phyloP scores from a whole-genome alignment of 257 asterid genomes.

The Penstemon davidsonii region DNA sequence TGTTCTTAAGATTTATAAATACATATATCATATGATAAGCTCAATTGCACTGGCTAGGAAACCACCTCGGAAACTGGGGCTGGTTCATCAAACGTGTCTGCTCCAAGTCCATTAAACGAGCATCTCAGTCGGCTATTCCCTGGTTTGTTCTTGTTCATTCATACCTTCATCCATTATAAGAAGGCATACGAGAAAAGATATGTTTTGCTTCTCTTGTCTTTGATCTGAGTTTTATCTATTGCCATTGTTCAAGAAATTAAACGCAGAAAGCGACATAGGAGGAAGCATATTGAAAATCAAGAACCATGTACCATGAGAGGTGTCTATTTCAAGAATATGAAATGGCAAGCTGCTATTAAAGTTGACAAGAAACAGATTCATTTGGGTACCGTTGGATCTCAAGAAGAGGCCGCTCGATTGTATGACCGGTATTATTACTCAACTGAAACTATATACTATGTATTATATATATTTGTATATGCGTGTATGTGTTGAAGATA shows the following conservation, averaged over 20 bases:
- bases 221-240: background rate
- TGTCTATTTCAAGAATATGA: slow-evolving; percentile 88
- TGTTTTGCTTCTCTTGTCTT: background rate
- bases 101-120: slow-evolving; percentile 38
- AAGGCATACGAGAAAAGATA: too few relatives aligned
- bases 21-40: background rate
- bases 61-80: slow-evolving; percentile 26
- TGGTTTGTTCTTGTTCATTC: slow-evolving; percentile 39
- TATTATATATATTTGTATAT: too few relatives aligned
- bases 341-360: slow-evolving; percentile 99
- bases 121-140: slow-evolving; percentile 38
- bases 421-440: slow-evolving; percentile 64
- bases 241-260: slow-evolving; percentile 57
- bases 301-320: slow-evolving; percentile 86
- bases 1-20: background rate
- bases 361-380: slow-evolving; percentile 97
- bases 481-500: too few relatives aligned
- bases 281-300: slow-evolving; percentile 78
- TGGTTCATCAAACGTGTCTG: slow-evolving; percentile 38
- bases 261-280: slow-evolving; percentile 82
- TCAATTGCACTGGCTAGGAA: slow-evolving; percentile 30
- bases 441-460: too few relatives aligned
- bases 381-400: slow-evolving; percentile 90
- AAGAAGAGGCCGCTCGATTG: slow-evolving; percentile 90
- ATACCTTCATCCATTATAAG: background rate